A percentile compares a stretch with the other conserved stretches of the same genome.
Conservation (phyloP, 75 land plant species). For the Adiantum capillusveneris region DNA sequence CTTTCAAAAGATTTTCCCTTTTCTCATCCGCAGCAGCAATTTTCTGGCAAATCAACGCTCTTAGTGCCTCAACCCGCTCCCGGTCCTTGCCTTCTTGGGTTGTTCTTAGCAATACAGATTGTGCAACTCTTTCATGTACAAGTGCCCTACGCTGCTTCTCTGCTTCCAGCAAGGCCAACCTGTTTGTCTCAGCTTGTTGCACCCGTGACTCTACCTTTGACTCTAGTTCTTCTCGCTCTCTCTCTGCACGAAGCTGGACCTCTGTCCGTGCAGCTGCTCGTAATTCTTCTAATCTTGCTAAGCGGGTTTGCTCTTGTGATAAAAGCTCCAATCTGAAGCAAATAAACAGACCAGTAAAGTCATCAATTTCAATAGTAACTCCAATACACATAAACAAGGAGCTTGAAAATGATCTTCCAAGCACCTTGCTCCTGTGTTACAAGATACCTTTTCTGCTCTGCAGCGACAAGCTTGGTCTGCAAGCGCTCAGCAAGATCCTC, state of each 20-base stretch:
- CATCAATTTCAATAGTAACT: too few relatives aligned
- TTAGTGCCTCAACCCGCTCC: conserved; percentile 54
- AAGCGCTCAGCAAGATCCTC: conserved; percentile 76
- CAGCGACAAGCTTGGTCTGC: conserved; percentile 81
- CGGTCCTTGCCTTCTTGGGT: conserved; percentile 58
- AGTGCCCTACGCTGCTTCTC: conserved; percentile 67
- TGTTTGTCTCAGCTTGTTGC: conserved; percentile 84
- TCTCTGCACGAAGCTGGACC: conserved; percentile 79
- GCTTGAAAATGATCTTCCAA: too few relatives aligned
- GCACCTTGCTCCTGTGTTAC: too few relatives aligned
- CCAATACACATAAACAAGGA: too few relatives aligned
- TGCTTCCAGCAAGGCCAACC: conserved; percentile 72
- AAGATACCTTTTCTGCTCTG: conserved; percentile 83
- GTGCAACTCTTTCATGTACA: conserved; percentile 62
- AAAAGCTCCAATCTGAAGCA: conserved; percentile 61
- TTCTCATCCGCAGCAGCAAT: conserved; percentile 96
- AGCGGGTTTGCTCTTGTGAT: conserved; percentile 73
- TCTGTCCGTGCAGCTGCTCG: conserved; percentile 83
- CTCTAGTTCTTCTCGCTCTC: conserved; percentile 74
- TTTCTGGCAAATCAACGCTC: conserved; percentile 66
- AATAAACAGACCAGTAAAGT: too few relatives aligned
- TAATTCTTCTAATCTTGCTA: conserved; percentile 78
- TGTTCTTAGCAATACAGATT: conserved; percentile 38
- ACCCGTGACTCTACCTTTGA: conserved; percentile 74
- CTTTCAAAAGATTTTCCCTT: conserved; percentile 62